These are phyloP conservation scores for Aspergillus sp. DNA, from an alignment of 2,329 filamentous ascomycete species.

Conservation along the genomic window DNA sequence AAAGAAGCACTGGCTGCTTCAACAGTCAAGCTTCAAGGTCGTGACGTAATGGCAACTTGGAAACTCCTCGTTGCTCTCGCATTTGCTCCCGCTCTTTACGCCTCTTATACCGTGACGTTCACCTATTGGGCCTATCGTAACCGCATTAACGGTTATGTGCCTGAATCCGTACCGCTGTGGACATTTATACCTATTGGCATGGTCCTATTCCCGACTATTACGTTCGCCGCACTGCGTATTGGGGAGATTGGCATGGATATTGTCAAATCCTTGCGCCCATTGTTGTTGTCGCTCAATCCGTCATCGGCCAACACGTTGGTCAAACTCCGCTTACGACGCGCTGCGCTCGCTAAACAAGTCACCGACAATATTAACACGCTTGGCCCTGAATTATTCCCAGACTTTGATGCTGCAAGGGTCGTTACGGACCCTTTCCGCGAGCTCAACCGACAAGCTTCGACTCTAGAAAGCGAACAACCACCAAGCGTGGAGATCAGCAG, in stretches of 20 bases:
- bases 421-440: constrained; percentile 54
- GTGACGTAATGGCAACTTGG: constrained; percentile 92
- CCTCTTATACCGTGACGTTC: constrained; percentile 73
- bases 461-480: constrained; percentile 15
- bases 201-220: constrained; percentile 81
- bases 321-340: constrained; percentile 70
- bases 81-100: constrained; percentile 77
- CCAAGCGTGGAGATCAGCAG: constrained; percentile 24
- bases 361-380: constrained; percentile 93
- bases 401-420: constrained; percentile 79
- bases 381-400: constrained; percentile 94
- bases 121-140: constrained; percentile 78
- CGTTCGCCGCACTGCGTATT: constrained; percentile 89
- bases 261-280: constrained; percentile 84
- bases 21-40: constrained; percentile 82
- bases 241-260: constrained; percentile 99
- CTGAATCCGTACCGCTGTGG: constrained; percentile 77
- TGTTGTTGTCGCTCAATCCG: constrained; percentile 81
- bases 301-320: constrained; percentile 80
- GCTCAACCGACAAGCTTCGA: constrained; percentile 17
- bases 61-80: constrained; percentile 86
- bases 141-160: constrained; percentile 77
- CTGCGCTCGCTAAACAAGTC: constrained; percentile 74
- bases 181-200: constrained; percentile 71
- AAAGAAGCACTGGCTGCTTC: constrained; percentile 80